A percentile compares a stretch with the other conserved stretches of the same genome.
These are phyloP conservation scores for Rhodotorula babjevae DNA, from an alignment of 768 basidiomycete species.

Conservation along the genomic window DNA sequence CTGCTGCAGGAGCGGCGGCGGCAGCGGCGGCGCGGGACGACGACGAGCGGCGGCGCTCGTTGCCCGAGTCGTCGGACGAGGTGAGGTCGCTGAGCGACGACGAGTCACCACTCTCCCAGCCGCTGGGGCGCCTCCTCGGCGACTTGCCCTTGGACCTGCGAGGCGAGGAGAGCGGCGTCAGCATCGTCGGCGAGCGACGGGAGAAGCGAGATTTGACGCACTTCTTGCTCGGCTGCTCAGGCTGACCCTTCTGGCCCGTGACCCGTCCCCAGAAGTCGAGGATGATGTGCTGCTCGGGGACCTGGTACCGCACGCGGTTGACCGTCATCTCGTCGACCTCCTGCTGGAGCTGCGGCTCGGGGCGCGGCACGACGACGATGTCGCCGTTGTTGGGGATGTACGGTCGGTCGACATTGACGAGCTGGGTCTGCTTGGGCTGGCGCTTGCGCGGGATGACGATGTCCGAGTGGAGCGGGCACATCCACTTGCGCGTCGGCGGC, in stretches of 20 bases:
- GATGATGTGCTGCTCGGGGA: constrained; percentile 84
- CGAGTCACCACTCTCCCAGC: constrained; percentile 26
- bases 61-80: constrained; percentile 15
- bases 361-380: constrained; percentile 69
- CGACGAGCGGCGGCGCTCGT: background rate
- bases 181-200: no score
- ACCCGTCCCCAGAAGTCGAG: constrained; percentile 91
- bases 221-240: background rate
- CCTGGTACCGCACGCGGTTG: constrained; percentile 71
- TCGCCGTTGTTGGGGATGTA: constrained; percentile 84
- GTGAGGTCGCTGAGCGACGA: constrained; percentile 20
- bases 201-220: background rate
- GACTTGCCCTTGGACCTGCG: background rate
- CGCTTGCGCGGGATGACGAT: constrained; percentile 30
- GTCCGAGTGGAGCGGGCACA: constrained; percentile 95
- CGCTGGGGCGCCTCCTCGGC: constrained; percentile 11
- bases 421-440: constrained; percentile 44
- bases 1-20: no score
- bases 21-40: background rate
- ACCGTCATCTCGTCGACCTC: constrained; percentile 76
- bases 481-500: constrained; percentile 85
- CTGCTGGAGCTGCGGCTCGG: constrained; percentile 53
- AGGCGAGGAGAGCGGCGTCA: no score
- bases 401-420: constrained; percentile 70
- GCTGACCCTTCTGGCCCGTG: constrained; percentile 5